Base-by-base conservation (phyloP, 2,329 filamentous ascomycete species). In the Aspergillus sp. region DNA sequence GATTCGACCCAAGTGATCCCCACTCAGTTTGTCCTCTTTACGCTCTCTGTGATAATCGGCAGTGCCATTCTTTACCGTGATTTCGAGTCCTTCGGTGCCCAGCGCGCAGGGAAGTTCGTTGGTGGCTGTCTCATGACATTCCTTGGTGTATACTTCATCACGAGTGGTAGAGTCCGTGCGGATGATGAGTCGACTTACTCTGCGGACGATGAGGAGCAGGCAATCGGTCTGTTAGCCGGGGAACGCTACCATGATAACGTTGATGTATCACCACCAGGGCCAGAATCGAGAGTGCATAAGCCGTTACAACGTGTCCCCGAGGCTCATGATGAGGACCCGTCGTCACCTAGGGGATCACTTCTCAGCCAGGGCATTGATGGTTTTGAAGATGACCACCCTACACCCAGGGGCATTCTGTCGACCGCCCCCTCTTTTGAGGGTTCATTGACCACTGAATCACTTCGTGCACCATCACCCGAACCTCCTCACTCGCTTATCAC, bases 1-100 rank as follows among this genome's bases (percentile, higher is more conserved):
- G 89, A 96, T 67, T 95, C 93, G 5, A 98, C 93, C 0, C 90
- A 96, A 66, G 93, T 98, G 57, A 98, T 98, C 53, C 93, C 93
- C 0, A 93, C 93, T 12, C 93, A 98, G 62, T 98, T 98, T 60
- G 93, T 98, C 44, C 81, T 94, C 53, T 98, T 98, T 67, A 98
- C 93, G 0, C 77, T 98, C 6, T 95, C 88, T 5, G 93, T 97
- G 53, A 97, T 98, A 58, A 78, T 95, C 45, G 93, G 93, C 48
- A 96, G 90, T 60, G 91, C 91, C 1, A 79, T 98, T 7, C 73
- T 98, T 5, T 98, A 97, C 65, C 84, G 91, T 44, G 93, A 98
- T 66, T 98, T 98, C 61, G 88, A 97, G 66, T 84, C 86, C 38
- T 87, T 88, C 6, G 86, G 83, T 0, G 70, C 77, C 25, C 77